Evolutionary conservation across 371 early-diverging fungal species (phyloP), one percentile per base, ranked within the genome.

Genomic region (Haplosporangium sp.): DNA sequence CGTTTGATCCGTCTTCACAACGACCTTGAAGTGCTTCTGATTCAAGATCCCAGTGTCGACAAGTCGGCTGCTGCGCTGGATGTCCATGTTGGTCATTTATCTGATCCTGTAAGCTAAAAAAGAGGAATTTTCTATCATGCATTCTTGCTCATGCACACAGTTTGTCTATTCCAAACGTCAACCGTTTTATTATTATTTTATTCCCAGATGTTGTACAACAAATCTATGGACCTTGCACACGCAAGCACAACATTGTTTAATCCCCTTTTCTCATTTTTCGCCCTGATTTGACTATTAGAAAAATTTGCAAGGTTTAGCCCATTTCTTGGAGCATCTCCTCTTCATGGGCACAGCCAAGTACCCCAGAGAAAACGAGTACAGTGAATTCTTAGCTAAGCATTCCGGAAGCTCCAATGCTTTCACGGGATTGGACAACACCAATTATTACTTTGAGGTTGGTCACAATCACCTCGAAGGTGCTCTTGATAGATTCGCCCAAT

Each of bases 271-370:
- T 38, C 17, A 61, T 44, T 4, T 1, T 19, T 6, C 27, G 4
- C 20, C 53, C 53, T 10, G 2, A 10, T 53, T 53, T 53, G n/a
- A 27, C 20, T n/a, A 20, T 40, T 82, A 86, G 86, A 81, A 86
- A 58, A 89, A 90, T 61, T 85, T 93, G 48, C 94, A 93, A 75
- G 99, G 99, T 0, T 85, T 99, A 69, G 99, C 99, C 13, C 99
- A 99, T 85, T 99, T 99, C 82, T 94, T 96, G 82, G 99, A 99
- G 83, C 99, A 99, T 84, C 83, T 99, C 81, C 86, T 97, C 50
- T 97, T 98, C 84, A 94, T 98, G 96, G 91, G 91, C 50, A 90
- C 88, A 6, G 85, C 65, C 71, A 94, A 96, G 85, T 98, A 97
- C 83, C 99, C 97, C n/a, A 85, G 87, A 59, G 99, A 98, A 77